Base-by-base conservation (phyloP, 495 filamentous ascomycete genomes). In the Daldinia concentrica region DNA sequence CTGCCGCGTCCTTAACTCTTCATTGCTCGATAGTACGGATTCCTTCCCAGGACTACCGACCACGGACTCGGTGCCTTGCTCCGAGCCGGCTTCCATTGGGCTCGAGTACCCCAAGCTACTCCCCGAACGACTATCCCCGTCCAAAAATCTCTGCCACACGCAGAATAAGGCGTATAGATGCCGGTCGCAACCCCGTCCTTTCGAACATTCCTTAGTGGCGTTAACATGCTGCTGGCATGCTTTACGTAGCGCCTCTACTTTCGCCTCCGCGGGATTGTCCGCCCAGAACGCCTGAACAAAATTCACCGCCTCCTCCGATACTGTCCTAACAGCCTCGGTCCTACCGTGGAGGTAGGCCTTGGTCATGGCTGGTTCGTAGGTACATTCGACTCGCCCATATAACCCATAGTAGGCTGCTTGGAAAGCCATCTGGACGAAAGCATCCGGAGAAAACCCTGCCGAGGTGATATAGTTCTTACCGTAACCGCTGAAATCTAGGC, bases 381-480 rank as follows among this genome's bases (percentile, higher is more conserved):
- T 95, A 76, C 92, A 96, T 80, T 98, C 95, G 5, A 97, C 86
- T 4, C 93, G 88, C 6, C 95, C 95, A 73, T 99, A 99, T 34
- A 99, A 88, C 30, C 96, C 95, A 75, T 98, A 99, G 83, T 99
- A 98, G 14, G 96, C 95, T 29, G 95, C 95, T 79, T 99, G 95
- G 83, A 97, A 98, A 4, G 95, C 96, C 95, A 98, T 98, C 79
- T 99, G 95, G 32, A 99, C 92, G 72, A 97, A 99, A 1, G 95
- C 95, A 78, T 99, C 95, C 0, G 95, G 95, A 0, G 95, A 98
- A 77, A 98, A 96, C 26, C 96, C 96, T 87, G 93, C 93, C 0
- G 92, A 93, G 1, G 93, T 98, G 77, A 99, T 99, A 74, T 97
- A 97, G 79, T 95, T 97, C 86, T 97, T 97, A 34, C 95, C 95